Percentiles rank a stretch among this genome's conserved stretches.
These are phyloP conservation scores for Trichoderma lentiforme DNA, from an alignment of 2,329 filamentous ascomycete species.

Conservation along the genomic window DNA sequence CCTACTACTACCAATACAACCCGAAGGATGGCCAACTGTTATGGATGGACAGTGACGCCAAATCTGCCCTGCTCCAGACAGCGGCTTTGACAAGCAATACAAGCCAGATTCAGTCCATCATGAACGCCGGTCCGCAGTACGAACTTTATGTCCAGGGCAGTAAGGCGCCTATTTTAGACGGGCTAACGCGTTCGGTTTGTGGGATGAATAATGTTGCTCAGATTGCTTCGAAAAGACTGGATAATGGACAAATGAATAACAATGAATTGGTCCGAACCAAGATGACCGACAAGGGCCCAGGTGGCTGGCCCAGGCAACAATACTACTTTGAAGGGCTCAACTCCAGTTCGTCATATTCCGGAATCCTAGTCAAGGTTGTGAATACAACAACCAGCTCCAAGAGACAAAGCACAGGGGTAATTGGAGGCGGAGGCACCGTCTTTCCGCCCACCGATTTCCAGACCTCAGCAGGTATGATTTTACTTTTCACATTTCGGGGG, in stretches of 20 bases:
- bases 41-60: slow-evolving; percentile 81
- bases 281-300: slow-evolving; percentile 66
- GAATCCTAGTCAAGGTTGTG: slow-evolving; percentile 64
- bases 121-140: slow-evolving; percentile 59
- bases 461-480: slow-evolving; percentile 67
- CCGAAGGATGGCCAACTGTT: slow-evolving; percentile 53
- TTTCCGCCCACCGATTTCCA: slow-evolving; percentile 69
- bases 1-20: slow-evolving; percentile 65
- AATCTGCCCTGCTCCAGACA: slow-evolving; percentile 75
- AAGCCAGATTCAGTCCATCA: slow-evolving; percentile 51
- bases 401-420: slow-evolving; percentile 35
- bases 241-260: slow-evolving; percentile 47
- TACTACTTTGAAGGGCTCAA: slow-evolving; percentile 81
- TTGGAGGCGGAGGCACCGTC: slow-evolving; percentile 72
- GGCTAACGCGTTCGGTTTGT: slow-evolving; percentile 77
- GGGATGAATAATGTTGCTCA: slow-evolving; percentile 67
- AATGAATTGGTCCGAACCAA: slow-evolving; percentile 51
- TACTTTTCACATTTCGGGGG: neutral
- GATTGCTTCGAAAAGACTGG: slow-evolving; percentile 50
- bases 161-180: slow-evolving; percentile 58
- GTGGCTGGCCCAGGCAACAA: slow-evolving; percentile 74
- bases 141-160: slow-evolving; percentile 71
- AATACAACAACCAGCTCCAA: slow-evolving; percentile 45
- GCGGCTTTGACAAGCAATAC: slow-evolving; percentile 64
- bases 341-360: slow-evolving; percentile 66